Base-by-base conservation (phyloP, 768 basidiomycete species). In the Mycena olivaceomarginata region DNA sequence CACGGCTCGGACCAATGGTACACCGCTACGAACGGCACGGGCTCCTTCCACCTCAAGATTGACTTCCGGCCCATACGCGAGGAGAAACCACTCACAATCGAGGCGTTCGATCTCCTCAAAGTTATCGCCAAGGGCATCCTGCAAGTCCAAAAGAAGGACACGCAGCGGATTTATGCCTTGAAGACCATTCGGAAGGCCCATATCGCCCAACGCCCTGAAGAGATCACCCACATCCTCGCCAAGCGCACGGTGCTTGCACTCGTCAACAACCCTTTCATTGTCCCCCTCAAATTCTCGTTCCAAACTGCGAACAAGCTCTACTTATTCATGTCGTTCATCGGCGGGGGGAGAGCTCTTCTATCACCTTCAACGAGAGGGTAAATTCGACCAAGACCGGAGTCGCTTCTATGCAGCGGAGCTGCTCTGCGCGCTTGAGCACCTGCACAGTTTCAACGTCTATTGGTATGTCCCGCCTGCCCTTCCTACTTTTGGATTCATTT, bases 61-160 rank as follows among this genome's bases (percentile, higher is more conserved):
- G 94, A 96, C 80, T 99, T 96, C 90, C 96, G 96, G 81, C 97
- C 98, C 0, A 93, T 91, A 37, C 93, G 95, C 74, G 93, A 94
- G 80, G 94, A 96, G 82, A 88, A 95, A 22, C 56, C 56, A 5
- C 89, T 99, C 63, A 96, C 97, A n/a, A 99, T 99, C 82, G 98
- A 99, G 81, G 94, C 94, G 5, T 99, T 99, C 83, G 98, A 99
- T 76, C 88, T 99, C 65, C 94, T 99, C 82, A 98, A 98, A 84
- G 98, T 99, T 60, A 98, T 99, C 75, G 98, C 98, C 22, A 99
- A 99, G 86, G 98, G 98, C 13, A 95, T 98, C 48, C 99, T 99
- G 98, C 98, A 99, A 91, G 98, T 99, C 56, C 94, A 97, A 70
- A 99, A 99, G 88, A 98, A 98, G 88, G 97, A 99, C 86, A 99